Evolutionary conservation across 192 early-diverging fungal genomes (phyloP), one percentile per base, ranked within the genome.

Genomic region (Backusella tuberculispora): DNA sequence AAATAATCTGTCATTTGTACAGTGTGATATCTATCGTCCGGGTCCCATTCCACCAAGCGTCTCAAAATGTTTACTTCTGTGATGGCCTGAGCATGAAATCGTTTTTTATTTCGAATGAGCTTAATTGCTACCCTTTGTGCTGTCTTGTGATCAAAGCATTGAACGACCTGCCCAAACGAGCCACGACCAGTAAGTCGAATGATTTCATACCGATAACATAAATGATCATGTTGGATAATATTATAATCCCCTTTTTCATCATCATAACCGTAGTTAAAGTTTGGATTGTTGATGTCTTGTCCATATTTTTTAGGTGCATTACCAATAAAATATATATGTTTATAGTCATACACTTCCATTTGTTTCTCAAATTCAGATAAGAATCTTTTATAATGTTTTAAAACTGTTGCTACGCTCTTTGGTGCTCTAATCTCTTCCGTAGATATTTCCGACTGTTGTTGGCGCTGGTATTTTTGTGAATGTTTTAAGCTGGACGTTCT

Each of bases 21-120:
- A 42, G 92, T 85, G 78, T 95, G 90, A 79, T 93, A 88, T 17
- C 83, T 85, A 60, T 93, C 90, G n/a, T 93, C 88, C 6, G 92
- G 87, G 73, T 99, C 97, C 89, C 93, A 95, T 63, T 86, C 83
- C 77, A 88, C 88, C 60, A 99, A 78, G 63, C 87, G 85, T 50
- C 95, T 94, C 47, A 99, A 84, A 66, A 99, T 95, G 79, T 96
- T 96, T 69, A 97, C 92, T 81, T 99, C 97, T 29, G 97, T 92
- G 60, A 92, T 83, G 9, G 95, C 97, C 76, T 98, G 97, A 76
- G 92, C 90, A 83, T 98, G 96, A 86, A 99, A 98, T 21, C 97
- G 88, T 83, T 94, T 95, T 87, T 96, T 96, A 82, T 98, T 99
- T 34, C 95, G 72, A 76, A 98, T 99, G 53, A 98, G 92, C 84